These are phyloP conservation scores for Pythium vanterpoolii DNA, from an alignment of 352 stramenopile genomes.

Conservation along the genomic window DNA sequence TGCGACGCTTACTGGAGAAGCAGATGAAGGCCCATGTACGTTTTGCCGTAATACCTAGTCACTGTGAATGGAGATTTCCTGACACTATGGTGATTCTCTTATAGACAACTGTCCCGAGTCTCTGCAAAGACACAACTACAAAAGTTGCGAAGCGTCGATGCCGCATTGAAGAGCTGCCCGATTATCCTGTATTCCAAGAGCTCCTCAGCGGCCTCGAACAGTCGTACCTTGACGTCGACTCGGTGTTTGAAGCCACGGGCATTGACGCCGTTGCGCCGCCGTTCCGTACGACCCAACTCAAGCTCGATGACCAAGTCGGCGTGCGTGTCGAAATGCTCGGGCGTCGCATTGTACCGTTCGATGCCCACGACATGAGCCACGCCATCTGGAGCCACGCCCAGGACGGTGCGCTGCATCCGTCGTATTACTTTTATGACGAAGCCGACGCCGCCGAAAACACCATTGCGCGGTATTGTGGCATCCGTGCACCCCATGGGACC, in stretches of 20 bases:
- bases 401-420: conserved; percentile 15
- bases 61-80: not conserved
- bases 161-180: conserved; percentile 12
- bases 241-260: conserved; percentile 13
- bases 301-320: conserved; percentile 22
- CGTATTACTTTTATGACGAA: conserved; percentile 23
- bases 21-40: conserved; percentile 13
- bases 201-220: conserved; percentile 1
- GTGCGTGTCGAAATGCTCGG: conserved; percentile 35
- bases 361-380: conserved; percentile 27
- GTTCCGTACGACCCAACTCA: conserved; percentile 20
- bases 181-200: conserved; percentile 9
- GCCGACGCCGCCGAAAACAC: conserved; percentile 24
- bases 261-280: conserved; percentile 12
- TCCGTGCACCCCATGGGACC: conserved; percentile 12
- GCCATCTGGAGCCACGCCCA: conserved; percentile 15
- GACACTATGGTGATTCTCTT: not conserved
- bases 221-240: conserved; percentile 4
- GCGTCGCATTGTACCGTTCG: conserved; percentile 33
- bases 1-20: conserved; percentile 25
- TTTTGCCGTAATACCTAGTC: not conserved
- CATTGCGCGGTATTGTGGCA: conserved; percentile 19
- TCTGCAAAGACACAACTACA: not conserved
- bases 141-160: conserved; percentile 5
- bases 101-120: conserved; percentile 9